phyloP scores from a whole-genome alignment of 2,329 filamentous ascomycete species.

The Pseudocercospora musae region DNA sequence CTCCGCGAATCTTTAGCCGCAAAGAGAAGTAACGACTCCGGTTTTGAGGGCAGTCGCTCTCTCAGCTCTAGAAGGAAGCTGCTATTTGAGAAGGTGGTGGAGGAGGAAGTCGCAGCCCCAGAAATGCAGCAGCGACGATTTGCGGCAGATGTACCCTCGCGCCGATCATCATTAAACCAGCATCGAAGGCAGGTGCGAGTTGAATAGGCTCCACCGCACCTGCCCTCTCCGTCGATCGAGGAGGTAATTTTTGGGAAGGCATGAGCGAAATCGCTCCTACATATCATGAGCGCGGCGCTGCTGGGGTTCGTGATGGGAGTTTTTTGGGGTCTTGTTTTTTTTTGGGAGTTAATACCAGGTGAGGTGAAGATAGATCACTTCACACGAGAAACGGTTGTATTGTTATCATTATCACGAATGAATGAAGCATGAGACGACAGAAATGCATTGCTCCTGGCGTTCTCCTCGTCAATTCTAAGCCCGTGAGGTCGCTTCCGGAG shows the following conservation, averaged over 20 bases:
- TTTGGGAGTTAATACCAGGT: not conserved
- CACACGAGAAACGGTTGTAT: not conserved
- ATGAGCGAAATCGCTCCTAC: not conserved
- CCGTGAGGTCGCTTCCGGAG: not conserved
- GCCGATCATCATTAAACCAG: not conserved
- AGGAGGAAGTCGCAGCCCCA: conserved; percentile 7
- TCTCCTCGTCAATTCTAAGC: not conserved
- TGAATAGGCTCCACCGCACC: not conserved
- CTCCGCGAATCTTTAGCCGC: conserved; percentile 15
- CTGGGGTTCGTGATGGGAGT: not conserved
- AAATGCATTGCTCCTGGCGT: not conserved
- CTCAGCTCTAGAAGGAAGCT: not conserved
- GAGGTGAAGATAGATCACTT: not conserved
- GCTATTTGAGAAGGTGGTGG: conserved; percentile 4
- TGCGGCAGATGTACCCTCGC: not conserved
- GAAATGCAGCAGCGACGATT: not conserved
- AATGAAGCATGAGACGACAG: not conserved
- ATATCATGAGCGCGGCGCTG: not conserved
- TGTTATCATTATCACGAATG: not conserved
- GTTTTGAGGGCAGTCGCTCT: conserved; percentile 6
- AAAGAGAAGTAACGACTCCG: not conserved
- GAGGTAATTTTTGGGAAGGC: not conserved
- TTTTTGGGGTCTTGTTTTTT: not conserved
- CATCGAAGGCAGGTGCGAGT: not conserved
- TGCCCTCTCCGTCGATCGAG: not conserved